Evolutionary conservation across 176 grass and related monocot genomes (phyloP).

Genomic region (Triticum timopheevii): DNA sequence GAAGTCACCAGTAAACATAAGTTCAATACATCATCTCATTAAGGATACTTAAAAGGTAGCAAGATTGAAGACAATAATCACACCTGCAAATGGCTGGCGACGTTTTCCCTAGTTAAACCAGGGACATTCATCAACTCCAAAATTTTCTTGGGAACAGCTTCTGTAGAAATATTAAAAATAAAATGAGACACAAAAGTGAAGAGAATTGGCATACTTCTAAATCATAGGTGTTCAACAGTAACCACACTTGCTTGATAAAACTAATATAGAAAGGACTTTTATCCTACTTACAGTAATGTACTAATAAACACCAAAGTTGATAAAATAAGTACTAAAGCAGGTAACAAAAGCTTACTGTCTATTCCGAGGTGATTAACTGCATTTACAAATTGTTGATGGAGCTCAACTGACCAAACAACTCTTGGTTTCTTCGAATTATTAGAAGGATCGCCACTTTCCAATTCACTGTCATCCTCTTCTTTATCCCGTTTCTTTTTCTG

Average conservation of each 20-base stretch:
- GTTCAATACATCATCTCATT: neutral
- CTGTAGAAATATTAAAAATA: conserved; percentile 47
- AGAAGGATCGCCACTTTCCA: conserved; percentile 79
- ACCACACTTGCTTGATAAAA: neutral
- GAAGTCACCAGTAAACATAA: neutral
- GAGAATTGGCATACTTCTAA: conserved; percentile 3
- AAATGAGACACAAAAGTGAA: conserved; percentile 30
- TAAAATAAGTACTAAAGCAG: conserved; percentile 23
- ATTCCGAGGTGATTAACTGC: conserved; percentile 96
- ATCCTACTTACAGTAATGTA: conserved; percentile 19
- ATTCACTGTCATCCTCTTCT: conserved; percentile 87
- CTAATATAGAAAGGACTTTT: conserved; percentile 12
- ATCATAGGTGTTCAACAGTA: neutral
- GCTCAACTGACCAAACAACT: conserved; percentile 97
- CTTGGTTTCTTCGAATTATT: conserved; percentile 90
- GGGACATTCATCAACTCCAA: conserved; percentile 99
- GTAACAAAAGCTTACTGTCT: conserved; percentile 68
- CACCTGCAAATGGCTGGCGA: conserved; percentile 99
- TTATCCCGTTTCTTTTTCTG: conserved; percentile 95
- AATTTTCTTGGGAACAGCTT: conserved; percentile 99
- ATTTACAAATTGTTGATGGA: conserved; percentile 99
- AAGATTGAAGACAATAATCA: conserved; percentile 31
- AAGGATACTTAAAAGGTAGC: conserved; percentile 11
- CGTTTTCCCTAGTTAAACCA: conserved; percentile 98
- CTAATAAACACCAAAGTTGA: neutral